Base-by-base conservation (phyloP, 306 rosid species). In the Senna tora region DNA sequence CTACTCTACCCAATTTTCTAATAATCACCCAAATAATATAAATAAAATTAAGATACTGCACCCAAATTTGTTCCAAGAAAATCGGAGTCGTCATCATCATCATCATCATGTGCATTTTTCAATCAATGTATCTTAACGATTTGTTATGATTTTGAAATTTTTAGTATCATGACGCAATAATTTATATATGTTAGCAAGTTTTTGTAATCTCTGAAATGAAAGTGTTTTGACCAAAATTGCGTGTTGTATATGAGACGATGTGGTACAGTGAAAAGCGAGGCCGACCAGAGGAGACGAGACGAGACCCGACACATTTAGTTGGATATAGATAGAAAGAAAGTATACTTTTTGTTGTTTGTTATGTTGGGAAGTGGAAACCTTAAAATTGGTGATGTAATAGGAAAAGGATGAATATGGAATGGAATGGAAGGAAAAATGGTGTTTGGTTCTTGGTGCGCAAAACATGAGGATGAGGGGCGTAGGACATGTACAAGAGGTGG, bases 1-100 rank as follows among this genome's bases (percentile, higher is more conserved):
- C n/a, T n/a, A n/a, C n/a, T n/a, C n/a, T n/a, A n/a, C n/a, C n/a
- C 68, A 54, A 66, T 58, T 50, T 84, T 64, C 47, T 25, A 57
- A 9, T 30, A 7, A 13, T 25, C 8, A 34, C 6, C 0, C 65
- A 16, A 67, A 32, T 9, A 38, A 38, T 10, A 9, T 36, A 0
- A 7, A 61, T 38, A 10, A 60, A 16, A n/a, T 5, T 7, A 19
- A 59, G 33, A 33, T 34, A 5, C 75, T 11, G 61, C 53, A 16
- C 25, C 22, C 7, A 51, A 36, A 10, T 61, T 69, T 22, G 79
- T 85, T 85, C 89, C 90, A 77, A 80, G 30, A 78, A 78, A 63
- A 73, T 76, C 70, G 89, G 92, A 80, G 82, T 39, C n/a, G n/a
- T n/a, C n/a, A n/a, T n/a, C 64, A 72, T 8, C 41, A 46, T 74